Percentiles rank a stretch among this genome's conserved stretches.
phyloP scores from a whole-genome alignment of 495 filamentous ascomycete genomes.

The Penicillium turbatum region DNA sequence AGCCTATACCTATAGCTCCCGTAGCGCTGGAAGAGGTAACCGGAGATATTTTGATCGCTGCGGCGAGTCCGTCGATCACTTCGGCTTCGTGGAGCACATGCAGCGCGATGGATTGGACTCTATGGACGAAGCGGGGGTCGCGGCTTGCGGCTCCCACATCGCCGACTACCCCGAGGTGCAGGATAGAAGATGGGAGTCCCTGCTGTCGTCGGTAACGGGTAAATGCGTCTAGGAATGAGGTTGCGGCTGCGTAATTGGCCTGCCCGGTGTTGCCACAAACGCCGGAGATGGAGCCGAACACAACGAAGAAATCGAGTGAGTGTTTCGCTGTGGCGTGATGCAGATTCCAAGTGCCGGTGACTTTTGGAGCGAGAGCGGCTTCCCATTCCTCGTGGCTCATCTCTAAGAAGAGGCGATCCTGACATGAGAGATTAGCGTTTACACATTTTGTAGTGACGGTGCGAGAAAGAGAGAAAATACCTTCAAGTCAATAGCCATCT shows the following conservation, averaged over 20 bases:
- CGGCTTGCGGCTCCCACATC: slow-evolving; percentile 3
- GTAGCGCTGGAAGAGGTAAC: background rate
- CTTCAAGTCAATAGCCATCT: slow-evolving; percentile 29
- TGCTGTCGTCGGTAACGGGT: background rate
- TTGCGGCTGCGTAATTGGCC: slow-evolving; percentile 3
- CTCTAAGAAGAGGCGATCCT: background rate
- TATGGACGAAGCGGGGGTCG: background rate
- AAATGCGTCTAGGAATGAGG: background rate
- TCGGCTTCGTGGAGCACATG: slow-evolving; percentile 2
- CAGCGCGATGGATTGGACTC: slow-evolving; percentile 3
- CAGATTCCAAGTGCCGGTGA: slow-evolving; percentile 1
- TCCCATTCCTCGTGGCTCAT: slow-evolving; percentile 7
- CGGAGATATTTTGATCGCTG: background rate
- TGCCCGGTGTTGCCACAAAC: background rate
- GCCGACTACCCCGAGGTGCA: slow-evolving; percentile 4
- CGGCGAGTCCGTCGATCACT: slow-evolving; percentile 1
- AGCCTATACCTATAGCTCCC: background rate
- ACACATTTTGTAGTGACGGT: too few species aligned
- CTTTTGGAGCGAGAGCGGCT: background rate
- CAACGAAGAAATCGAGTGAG: slow-evolving; percentile 2
- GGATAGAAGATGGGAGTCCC: background rate
- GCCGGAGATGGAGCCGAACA: slow-evolving; percentile 2
- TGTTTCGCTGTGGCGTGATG: background rate
- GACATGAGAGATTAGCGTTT: background rate
- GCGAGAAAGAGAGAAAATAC: background rate